Evolutionary conservation across 2,329 filamentous ascomycete genomes (phyloP), one percentile per base, ranked within the genome.

Genomic region (Metarhizium brunneum): DNA sequence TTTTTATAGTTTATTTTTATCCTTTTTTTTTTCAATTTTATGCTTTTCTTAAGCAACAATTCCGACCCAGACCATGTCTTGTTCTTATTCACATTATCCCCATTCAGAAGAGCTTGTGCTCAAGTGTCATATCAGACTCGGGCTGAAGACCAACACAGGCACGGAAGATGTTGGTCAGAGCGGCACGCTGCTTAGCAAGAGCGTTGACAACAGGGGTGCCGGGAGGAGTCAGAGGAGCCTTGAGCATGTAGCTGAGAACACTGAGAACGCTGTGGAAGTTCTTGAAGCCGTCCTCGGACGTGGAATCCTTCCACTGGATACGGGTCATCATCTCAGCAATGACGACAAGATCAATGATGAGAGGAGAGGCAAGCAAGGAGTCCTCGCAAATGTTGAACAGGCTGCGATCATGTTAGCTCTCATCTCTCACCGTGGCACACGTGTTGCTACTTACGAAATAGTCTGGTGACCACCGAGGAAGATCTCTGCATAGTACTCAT

Each of bases 381-480:
- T 99, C 94, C 76, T 99, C 94, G 78, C 94, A 99, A 65, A 97
- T 92, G 73, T 99, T 99, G 85, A 96, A 96, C 71, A 99, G 81
- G 66, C 87, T 92, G 65, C 42, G 7, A n/a, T n/a, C 32, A 47
- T 29, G 57, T 68, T 58, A 68, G 59, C 48, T n/a, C 5, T 10
- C 14, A 10, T 3, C 4, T 48, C 29, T 6, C 16, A 1, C 18
- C 5, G 38, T 14, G 11, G 18, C 16, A 40, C 13, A 25, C 45
- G 25, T 48, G 13, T 6, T 14, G 73, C 2, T 18, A 74, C 81
- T 78, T 72, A 84, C 79, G 84, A 87, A 71, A 99, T 99, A 65
- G 91, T 97, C 80, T 99, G 94, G 76, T 97, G 94, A 47, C 94
- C 94, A 63, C 94, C 94, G 76, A 97, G 83, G 83, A 99, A 99